Base-by-base conservation (phyloP, 2,329 filamentous ascomycete species). In the Cladosporium colombiae region DNA sequence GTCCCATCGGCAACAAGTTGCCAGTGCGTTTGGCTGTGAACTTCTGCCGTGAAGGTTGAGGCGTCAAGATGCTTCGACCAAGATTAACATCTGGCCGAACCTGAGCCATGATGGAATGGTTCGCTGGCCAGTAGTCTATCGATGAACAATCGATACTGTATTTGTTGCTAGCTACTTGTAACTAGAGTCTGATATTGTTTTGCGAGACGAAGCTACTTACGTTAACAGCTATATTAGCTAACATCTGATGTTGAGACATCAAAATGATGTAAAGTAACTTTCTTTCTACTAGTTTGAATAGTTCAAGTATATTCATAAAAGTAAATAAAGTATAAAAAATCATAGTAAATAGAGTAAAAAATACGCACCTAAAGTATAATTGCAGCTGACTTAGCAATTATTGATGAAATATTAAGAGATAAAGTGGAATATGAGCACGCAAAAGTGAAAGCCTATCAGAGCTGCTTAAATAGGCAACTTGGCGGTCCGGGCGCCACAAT, bases 51-150 rank as follows among this genome's bases (percentile, higher is more conserved):
- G n/a, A 7, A 40, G 33, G 35, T n/a, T 58, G 37, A 23, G 56
- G 56, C n/a, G 56, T 58, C 13, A 58, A 16, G 35, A 58, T 58
- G 35, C 56, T 44, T 23, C 35, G 56, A 58, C 56, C 56, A 18
- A 59, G 56, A 21, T 31, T 3, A 14, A 23, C 31, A 6, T 29
- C 33, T 8, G 18, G 14, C 11, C 13, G 52, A 27, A 55, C 16
- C 16, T 31, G 56, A 29, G 25, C 37, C 56, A 59, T 59, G 33
- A 8, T 27, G 8, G 5, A 27, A 14, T 40, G 33, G 7, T 6
- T 37, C 33, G 21, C 3, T 23, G 7, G n/a, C 40, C 40, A 46
- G 40, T 23, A 13, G 8, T 21, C 10, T n/a, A 46, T 46, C 40
- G n/a, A 46, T 21, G 6, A 46, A 46, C 8, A 23, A 21, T 2